These are phyloP conservation scores for Scheffersomyces illinoinensis DNA, from an alignment of 1,139 yeast genomes.

Conservation along the genomic window DNA sequence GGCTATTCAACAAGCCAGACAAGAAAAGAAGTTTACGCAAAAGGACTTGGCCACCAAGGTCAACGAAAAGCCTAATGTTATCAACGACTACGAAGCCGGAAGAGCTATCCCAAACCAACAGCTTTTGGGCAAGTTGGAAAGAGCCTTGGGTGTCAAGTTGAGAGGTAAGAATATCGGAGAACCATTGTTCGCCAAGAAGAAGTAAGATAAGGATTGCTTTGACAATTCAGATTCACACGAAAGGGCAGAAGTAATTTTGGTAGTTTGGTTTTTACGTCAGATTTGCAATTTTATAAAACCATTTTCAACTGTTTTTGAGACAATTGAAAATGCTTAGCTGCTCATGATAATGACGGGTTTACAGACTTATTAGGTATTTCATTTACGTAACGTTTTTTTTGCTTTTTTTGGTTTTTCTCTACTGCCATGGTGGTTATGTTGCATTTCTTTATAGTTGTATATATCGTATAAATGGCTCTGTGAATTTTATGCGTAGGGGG, in stretches of 20 bases:
- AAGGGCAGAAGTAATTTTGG: neutral
- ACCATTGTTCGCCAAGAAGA: constrained; percentile 79
- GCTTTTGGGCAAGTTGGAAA: constrained; percentile 85
- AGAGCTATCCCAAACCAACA: constrained; percentile 97
- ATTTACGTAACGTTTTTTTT: neutral
- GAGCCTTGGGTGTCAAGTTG: constrained; percentile 91
- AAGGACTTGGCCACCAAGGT: constrained; percentile 93
- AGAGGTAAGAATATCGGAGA: constrained; percentile 96
- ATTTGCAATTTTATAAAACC: neutral
- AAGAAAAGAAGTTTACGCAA: constrained; percentile 86
- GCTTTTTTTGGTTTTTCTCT: neutral
- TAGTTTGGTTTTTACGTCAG: neutral
- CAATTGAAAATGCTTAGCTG: neutral
- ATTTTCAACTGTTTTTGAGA: neutral
- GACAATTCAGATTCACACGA: neutral
- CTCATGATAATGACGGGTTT: neutral
- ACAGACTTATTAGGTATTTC: neutral
- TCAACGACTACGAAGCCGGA: constrained; percentile 96
- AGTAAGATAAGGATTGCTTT: constrained; percentile 23
- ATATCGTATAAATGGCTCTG: neutral
- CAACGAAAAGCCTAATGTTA: constrained; percentile 93
- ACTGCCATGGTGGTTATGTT: neutral
- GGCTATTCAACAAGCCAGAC: constrained; percentile 83
- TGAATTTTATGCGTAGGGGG: neutral
- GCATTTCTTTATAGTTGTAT: neutral